Conservation (phyloP, 352 stramenopile genomes). For the Phytophthora boehmeriae region DNA sequence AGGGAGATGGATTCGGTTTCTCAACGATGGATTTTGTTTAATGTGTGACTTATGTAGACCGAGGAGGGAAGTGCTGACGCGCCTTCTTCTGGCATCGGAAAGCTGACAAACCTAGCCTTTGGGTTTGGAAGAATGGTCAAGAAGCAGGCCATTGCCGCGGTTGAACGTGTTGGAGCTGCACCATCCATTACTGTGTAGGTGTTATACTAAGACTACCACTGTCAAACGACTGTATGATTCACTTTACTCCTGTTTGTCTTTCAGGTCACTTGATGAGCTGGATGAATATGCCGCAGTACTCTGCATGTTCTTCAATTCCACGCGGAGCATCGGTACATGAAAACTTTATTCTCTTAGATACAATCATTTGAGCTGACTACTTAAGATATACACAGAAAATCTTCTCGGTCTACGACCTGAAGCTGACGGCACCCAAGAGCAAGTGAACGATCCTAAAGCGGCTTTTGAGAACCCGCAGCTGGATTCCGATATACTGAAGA, state of each 20-base stretch:
- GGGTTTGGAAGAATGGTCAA: conserved; percentile 87
- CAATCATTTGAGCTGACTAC: background rate
- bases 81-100: conserved; percentile 50
- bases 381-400: conserved; percentile 41
- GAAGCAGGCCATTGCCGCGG: conserved; percentile 82
- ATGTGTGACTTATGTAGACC: conserved; percentile 8
- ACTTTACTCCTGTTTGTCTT: background rate
- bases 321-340: conserved; percentile 59
- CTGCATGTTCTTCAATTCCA: conserved; percentile 78
- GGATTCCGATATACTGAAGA: conserved; percentile 38
- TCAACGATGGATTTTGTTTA: background rate
- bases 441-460: conserved; percentile 49
- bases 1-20: background rate
- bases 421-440: conserved; percentile 58
- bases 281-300: conserved; percentile 77
- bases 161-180: conserved; percentile 74
- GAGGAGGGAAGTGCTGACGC: conserved; percentile 22
- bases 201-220: background rate
- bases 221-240: background rate
- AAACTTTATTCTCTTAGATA: background rate
- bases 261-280: conserved; percentile 59
- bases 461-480: conserved; percentile 23
- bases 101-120: conserved; percentile 81
- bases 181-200: conserved; percentile 60
- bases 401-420: conserved; percentile 57